A percentile compares a stretch with the other conserved stretches of the same genome.
phyloP scores from a whole-genome alignment of 169 alveolate genomes.

The Plasmodium vivax region DNA sequence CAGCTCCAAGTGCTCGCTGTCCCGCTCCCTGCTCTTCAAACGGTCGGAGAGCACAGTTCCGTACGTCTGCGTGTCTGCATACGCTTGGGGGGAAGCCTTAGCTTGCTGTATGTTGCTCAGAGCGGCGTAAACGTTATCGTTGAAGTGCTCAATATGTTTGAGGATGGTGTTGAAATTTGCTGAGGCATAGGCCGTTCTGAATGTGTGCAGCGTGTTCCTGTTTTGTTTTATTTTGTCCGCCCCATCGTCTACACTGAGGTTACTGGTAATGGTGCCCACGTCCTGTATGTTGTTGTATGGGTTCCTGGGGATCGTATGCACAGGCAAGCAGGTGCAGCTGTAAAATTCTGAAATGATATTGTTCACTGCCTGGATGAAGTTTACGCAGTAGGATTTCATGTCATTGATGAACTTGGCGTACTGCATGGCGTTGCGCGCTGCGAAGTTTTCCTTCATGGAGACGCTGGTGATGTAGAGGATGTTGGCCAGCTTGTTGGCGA shows the following conservation, averaged over 20 bases:
- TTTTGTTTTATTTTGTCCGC: conserved; percentile 33
- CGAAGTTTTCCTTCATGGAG: conserved; percentile 62
- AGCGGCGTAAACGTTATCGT: conserved; percentile 31
- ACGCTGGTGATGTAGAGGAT: conserved; percentile 49
- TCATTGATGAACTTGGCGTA: conserved; percentile 66
- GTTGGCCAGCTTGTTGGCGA: conserved; percentile 67
- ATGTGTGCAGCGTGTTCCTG: neutral
- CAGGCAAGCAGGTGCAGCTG: conserved; percentile 54
- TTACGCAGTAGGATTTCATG: conserved; percentile 72
- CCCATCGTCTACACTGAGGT: conserved; percentile 41
- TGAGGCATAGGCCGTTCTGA: conserved; percentile 4
- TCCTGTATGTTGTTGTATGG: conserved; percentile 48
- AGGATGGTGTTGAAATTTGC: neutral
- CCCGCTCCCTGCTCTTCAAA: conserved; percentile 35
- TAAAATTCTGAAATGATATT: conserved; percentile 33
- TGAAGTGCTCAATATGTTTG: conserved; percentile 39
- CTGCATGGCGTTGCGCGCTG: conserved; percentile 9
- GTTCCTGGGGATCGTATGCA: conserved; percentile 54
- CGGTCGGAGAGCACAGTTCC: conserved; percentile 57
- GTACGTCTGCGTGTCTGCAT: conserved; percentile 14
- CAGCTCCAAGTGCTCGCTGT: conserved; percentile 45
- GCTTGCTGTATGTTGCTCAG: conserved; percentile 48
- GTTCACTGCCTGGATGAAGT: conserved; percentile 47
- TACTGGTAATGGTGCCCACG: conserved; percentile 35
- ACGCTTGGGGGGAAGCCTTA: neutral